A percentile compares a stretch with the other conserved stretches of the same genome.
Evolutionary conservation across 352 stramenopile species (phyloP).

Genomic region (Phytophthora podocarpi): DNA sequence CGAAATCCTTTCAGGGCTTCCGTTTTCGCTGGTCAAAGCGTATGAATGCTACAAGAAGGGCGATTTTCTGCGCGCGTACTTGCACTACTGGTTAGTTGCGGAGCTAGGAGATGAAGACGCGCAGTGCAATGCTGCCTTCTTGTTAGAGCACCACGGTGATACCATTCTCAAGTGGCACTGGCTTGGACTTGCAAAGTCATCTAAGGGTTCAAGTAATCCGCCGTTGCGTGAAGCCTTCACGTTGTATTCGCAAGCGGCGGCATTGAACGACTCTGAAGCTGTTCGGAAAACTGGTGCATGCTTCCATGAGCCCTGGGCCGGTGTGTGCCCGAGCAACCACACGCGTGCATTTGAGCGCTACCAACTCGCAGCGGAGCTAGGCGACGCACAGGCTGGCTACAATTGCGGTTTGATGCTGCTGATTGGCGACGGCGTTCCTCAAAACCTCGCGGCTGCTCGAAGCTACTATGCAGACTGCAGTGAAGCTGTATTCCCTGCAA

Average conservation of each 20-base stretch:
- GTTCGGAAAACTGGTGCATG: conserved; percentile 71
- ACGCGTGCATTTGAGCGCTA: conserved; percentile 62
- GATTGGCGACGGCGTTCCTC: conserved; percentile 48
- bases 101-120: conserved; percentile 73
- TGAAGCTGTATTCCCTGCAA: conserved; percentile 57
- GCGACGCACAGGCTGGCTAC: conserved; percentile 68
- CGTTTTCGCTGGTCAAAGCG: conserved; percentile 71
- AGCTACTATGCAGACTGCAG: conserved; percentile 61
- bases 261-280: conserved; percentile 74
- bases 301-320: conserved; percentile 64
- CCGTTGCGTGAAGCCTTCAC: conserved; percentile 52
- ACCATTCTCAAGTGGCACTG: conserved; percentile 43
- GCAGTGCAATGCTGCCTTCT: conserved; percentile 71
- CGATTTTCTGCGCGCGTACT: conserved; percentile 67
- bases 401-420: conserved; percentile 65
- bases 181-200: conserved; percentile 21
- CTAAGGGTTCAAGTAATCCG: conserved; percentile 3
- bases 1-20: conserved; percentile 47
- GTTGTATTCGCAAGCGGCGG: conserved; percentile 58
- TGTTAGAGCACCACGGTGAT: conserved; percentile 64
- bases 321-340: conserved; percentile 59
- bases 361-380: conserved; percentile 50
- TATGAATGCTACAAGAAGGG: conserved; percentile 68
- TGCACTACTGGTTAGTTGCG: conserved; percentile 69
- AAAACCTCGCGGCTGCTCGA: conserved; percentile 47